These are phyloP conservation scores for Nissolia schottii DNA, from an alignment of 306 rosid species.

Conservation along the genomic window DNA sequence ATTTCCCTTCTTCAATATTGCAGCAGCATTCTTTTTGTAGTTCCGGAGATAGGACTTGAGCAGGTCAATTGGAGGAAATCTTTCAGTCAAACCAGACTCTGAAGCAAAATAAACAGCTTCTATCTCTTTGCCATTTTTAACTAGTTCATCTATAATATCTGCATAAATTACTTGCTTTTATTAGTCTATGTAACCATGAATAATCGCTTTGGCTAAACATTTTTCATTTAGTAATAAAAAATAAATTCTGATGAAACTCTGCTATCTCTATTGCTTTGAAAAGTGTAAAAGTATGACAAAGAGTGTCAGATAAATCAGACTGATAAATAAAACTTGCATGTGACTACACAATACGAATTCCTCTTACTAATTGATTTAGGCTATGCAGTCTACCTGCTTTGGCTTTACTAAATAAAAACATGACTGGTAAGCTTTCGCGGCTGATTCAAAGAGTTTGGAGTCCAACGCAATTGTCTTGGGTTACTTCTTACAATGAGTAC, in stretches of 20 bases:
- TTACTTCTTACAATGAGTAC: not conserved
- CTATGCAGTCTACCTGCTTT: not conserved
- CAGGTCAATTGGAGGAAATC: constrained; percentile 54
- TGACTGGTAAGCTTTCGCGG: not conserved
- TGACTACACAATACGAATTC: not conserved
- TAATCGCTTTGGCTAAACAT: not conserved
- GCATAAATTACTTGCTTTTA: constrained; percentile 24
- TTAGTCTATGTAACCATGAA: not conserved
- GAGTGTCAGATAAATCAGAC: not conserved
- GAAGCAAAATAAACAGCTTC: constrained; percentile 87
- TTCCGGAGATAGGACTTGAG: constrained; percentile 56
- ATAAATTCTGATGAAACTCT: constrained; percentile 4
- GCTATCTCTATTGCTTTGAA: not conserved
- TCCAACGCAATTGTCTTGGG: not conserved
- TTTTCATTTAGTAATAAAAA: not conserved
- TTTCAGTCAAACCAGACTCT: constrained; percentile 72
- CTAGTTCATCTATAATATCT: constrained; percentile 72
- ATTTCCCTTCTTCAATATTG: constrained; percentile 45
- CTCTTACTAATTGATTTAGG: not conserved
- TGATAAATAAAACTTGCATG: not conserved
- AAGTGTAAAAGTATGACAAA: not conserved
- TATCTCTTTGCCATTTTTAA: constrained; percentile 68
- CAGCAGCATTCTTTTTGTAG: constrained; percentile 47
- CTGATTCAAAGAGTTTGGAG: not conserved
- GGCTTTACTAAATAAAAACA: not conserved